These are phyloP conservation scores for Astrothelium macrocarpum DNA, from an alignment of 495 filamentous ascomycete genomes.

Conservation along the genomic window DNA sequence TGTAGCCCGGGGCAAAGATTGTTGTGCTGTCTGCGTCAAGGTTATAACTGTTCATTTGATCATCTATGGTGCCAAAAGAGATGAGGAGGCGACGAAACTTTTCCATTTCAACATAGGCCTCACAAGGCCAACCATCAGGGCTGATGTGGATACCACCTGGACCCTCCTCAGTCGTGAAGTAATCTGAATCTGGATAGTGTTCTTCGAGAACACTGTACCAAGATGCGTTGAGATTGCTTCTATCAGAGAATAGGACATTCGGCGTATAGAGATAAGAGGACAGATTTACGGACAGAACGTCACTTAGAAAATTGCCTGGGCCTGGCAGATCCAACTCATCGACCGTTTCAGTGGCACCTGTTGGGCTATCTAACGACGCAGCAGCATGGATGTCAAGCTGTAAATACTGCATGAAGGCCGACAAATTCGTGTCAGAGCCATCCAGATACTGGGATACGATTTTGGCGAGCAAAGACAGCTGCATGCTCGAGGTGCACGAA, in stretches of 20 bases:
- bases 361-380: conserved; percentile 31
- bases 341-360: conserved; percentile 33
- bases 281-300: conserved; percentile 33
- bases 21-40: conserved; percentile 30
- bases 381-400: conserved; percentile 54
- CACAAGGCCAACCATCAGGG: conserved; percentile 54
- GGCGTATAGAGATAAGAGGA: conserved; percentile 47
- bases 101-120: conserved; percentile 46
- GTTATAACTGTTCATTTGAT: conserved; percentile 47
- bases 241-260: conserved; percentile 36
- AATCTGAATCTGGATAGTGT: conserved; percentile 42
- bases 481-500: conserved; percentile 43
- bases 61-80: conserved; percentile 46
- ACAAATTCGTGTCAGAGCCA: conserved; percentile 37
- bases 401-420: conserved; percentile 39
- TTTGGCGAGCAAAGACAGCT: conserved; percentile 38
- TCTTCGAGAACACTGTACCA: conserved; percentile 44
- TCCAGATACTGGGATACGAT: conserved; percentile 42
- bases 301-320: conserved; percentile 22
- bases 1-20: conserved; percentile 38
- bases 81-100: conserved; percentile 42
- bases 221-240: conserved; percentile 47
- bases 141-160: conserved; percentile 38
- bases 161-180: conserved; percentile 39
- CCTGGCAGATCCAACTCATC: conserved; percentile 32